These are phyloP conservation scores for Chrysanthemum seticuspe DNA, from an alignment of 129 eudicot genomes.

Conservation along the genomic window DNA sequence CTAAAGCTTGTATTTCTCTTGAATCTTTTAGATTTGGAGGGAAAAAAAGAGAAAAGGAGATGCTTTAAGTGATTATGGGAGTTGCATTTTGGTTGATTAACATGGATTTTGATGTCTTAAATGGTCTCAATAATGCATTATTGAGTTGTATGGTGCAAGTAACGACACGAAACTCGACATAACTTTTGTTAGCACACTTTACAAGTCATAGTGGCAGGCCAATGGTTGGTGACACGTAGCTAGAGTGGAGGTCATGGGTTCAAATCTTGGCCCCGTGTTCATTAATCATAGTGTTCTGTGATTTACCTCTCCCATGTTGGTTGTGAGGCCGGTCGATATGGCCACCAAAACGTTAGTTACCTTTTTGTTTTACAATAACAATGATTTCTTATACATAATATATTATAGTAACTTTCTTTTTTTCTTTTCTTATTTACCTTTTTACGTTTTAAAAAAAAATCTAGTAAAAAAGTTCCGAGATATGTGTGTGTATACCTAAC, in stretches of 20 bases:
- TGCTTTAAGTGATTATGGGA: slow-evolving; percentile 1
- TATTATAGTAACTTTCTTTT: no score
- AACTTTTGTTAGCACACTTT: neutral
- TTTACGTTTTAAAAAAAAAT: no score
- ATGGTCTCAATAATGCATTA: slow-evolving; percentile 19
- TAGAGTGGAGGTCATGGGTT: no score
- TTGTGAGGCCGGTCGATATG: no score
- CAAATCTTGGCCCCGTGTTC: no score
- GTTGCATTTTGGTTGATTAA: slow-evolving; percentile 5
- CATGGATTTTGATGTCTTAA: slow-evolving; percentile 18
- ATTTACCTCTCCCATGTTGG: no score
- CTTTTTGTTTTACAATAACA: no score
- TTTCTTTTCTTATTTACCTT: no score
- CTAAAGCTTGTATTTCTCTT: slow-evolving; percentile 1
- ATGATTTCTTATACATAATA: no score
- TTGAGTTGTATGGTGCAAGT: slow-evolving; percentile 14
- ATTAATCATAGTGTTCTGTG: no score
- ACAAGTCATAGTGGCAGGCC: slow-evolving; percentile 11
- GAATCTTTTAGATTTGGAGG: slow-evolving; percentile 1
- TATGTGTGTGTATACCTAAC: neutral
- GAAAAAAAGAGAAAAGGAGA: slow-evolving; percentile 12
- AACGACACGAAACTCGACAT: neutral
- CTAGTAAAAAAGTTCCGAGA: neutral
- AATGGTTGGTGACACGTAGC: no score
- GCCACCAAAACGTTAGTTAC: no score